Evolutionary conservation across 805 yeast species (phyloP).

Genomic region (Ogataea chonburiensis): DNA sequence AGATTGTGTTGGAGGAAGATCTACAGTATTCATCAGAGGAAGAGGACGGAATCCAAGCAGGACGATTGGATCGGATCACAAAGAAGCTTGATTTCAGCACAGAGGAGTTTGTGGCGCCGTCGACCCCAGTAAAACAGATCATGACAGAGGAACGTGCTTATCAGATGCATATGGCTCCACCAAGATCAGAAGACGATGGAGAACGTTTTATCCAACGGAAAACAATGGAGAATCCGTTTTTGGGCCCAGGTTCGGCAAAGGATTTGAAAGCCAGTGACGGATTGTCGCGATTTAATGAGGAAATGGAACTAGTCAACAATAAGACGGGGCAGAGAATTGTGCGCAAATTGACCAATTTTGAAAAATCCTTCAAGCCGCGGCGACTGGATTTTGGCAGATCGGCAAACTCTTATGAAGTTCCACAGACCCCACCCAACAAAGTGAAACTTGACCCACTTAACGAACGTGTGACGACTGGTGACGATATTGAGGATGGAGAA

Average conservation of each 20-base stretch:
- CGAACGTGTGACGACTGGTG: background rate
- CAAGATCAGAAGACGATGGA: conserved; percentile 22
- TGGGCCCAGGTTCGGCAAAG: conserved; percentile 8
- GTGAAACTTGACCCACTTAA: conserved; percentile 13
- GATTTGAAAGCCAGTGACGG: conserved; percentile 3
- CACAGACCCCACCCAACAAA: conserved; percentile 21
- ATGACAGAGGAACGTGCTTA: conserved; percentile 35
- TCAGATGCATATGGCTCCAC: conserved; percentile 25
- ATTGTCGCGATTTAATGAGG: conserved; percentile 33
- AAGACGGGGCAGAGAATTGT: conserved; percentile 41
- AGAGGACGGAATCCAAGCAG: conserved; percentile 15
- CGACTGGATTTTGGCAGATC: conserved; percentile 31
- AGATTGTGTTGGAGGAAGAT: conserved; percentile 27
- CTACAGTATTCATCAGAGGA: conserved; percentile 22
- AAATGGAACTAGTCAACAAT: conserved; percentile 41
- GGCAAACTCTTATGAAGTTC: conserved; percentile 4
- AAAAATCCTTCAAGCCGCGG: conserved; percentile 40
- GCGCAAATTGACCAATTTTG: conserved; percentile 31
- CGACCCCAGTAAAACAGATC: conserved; percentile 39
- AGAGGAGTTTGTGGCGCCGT: conserved; percentile 21
- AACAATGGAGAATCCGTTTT: conserved; percentile 33
- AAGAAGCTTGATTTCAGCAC: conserved; percentile 23
- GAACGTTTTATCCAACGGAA: conserved; percentile 18
- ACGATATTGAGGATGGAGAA: conserved; percentile 16
- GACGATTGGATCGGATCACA: conserved; percentile 18